phyloP scores from a whole-genome alignment of 306 rosid species.

The Prunus campanulata region DNA sequence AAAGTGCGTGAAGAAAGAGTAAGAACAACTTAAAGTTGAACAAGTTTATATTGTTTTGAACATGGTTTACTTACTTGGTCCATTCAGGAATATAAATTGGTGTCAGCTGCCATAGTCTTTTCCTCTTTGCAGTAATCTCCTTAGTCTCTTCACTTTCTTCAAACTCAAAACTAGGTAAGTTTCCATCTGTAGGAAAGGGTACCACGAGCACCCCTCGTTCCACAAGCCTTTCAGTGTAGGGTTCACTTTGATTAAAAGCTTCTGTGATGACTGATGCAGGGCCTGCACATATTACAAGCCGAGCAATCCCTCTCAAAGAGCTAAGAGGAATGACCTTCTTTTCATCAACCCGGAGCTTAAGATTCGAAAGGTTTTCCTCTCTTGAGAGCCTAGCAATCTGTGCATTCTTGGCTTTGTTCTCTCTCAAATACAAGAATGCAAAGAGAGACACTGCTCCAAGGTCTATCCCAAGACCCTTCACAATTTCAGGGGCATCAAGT shows the following conservation, averaged over 20 bases:
- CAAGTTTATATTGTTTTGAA: background rate
- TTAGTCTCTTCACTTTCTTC: conserved; percentile 56
- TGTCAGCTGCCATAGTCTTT: conserved; percentile 81
- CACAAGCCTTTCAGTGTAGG: conserved; percentile 69
- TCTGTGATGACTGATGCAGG: conserved; percentile 62
- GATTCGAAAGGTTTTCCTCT: conserved; percentile 81
- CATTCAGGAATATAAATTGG: conserved; percentile 61
- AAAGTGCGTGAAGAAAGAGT: background rate
- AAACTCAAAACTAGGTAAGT: conserved; percentile 52
- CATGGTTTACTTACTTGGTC: conserved; percentile 58
- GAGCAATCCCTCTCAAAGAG: conserved; percentile 76
- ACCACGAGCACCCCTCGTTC: conserved; percentile 92
- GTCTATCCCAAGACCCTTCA: conserved; percentile 74
- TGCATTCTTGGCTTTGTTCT: conserved; percentile 73
- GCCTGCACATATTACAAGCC: conserved; percentile 90
- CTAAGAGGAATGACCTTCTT: conserved; percentile 60
- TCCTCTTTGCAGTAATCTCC: conserved; percentile 54
- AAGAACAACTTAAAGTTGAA: conserved; percentile 3
- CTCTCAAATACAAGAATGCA: conserved; percentile 69
- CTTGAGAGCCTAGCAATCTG: conserved; percentile 76
- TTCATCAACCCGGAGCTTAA: conserved; percentile 74
- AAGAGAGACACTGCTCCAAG: conserved; percentile 75
- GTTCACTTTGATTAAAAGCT: conserved; percentile 67
- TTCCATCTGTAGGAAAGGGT: conserved; percentile 68
- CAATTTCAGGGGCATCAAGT: conserved; percentile 47